phyloP scores from a whole-genome alignment of 2,329 filamentous ascomycete species.

The Diaporthe helianthi region DNA sequence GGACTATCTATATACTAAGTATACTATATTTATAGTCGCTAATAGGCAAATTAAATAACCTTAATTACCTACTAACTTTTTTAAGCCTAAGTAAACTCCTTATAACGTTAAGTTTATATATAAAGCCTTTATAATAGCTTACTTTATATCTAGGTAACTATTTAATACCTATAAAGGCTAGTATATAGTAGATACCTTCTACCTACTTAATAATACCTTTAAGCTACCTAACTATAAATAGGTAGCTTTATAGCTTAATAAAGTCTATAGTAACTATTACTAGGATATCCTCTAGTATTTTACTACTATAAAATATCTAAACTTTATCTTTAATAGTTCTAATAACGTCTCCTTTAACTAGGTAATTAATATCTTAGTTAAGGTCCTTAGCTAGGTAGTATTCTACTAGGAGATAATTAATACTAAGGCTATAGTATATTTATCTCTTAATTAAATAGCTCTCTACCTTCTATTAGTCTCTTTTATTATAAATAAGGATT shows the following conservation, averaged over 20 bases:
- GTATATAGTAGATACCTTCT: background rate
- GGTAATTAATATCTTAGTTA: background rate
- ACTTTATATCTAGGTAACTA: background rate
- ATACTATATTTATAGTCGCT: background rate
- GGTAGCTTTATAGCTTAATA: background rate
- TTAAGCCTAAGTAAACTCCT: background rate
- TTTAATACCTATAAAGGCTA: background rate
- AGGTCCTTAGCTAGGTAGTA: background rate
- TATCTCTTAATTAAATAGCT: background rate
- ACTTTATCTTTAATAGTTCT: background rate
- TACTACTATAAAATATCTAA: background rate
- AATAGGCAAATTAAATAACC: background rate
- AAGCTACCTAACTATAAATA: background rate
- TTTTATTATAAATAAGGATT: background rate
- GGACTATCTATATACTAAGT: background rate
- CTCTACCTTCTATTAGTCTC: background rate
- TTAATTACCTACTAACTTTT: background rate
- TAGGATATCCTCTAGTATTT: background rate
- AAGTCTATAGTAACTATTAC: background rate
- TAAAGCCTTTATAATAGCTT: background rate
- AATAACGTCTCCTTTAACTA: background rate
- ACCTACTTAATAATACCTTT: background rate
- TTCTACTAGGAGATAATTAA: background rate
- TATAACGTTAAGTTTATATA: background rate
- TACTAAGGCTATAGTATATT: background rate